These are phyloP conservation scores for Diaporthe sp. DNA, from an alignment of 2,329 filamentous ascomycete species.

Conservation along the genomic window DNA sequence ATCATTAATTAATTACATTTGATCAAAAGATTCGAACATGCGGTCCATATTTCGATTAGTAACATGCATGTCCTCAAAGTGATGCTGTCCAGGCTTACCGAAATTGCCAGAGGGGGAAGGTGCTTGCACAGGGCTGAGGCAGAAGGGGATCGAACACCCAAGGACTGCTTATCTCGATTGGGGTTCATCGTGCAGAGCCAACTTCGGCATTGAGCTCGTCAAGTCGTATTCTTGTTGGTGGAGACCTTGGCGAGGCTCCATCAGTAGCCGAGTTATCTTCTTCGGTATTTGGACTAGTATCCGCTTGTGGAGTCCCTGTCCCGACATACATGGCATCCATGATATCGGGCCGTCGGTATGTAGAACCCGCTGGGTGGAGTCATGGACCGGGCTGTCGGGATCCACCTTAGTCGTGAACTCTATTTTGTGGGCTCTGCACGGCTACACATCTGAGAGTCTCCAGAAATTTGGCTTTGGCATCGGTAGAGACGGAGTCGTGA, in stretches of 20 bases:
- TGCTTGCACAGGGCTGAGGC: background rate
- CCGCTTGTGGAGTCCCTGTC: background rate
- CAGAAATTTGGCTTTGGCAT: background rate
- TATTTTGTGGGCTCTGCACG: background rate
- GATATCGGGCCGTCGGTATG: background rate
- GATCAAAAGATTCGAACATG: too few relatives aligned
- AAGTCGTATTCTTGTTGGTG: background rate
- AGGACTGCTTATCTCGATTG: background rate
- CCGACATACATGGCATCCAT: background rate
- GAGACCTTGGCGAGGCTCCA: background rate
- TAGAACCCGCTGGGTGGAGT: background rate
- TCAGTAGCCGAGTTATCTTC: slow-evolving; percentile 7
- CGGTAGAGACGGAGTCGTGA: background rate
- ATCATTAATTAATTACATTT: too few relatives aligned
- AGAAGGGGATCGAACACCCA: background rate
- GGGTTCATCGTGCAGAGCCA: background rate
- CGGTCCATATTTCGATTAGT: background rate
- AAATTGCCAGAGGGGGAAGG: background rate
- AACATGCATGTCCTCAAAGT: background rate
- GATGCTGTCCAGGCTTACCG: background rate
- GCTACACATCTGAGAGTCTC: background rate
- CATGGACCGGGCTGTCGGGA: background rate
- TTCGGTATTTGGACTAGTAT: background rate
- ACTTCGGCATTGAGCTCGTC: background rate
- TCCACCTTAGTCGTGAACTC: background rate